Percentiles rank a stretch among this genome's conserved stretches.
Evolutionary conservation across 306 rosid species (phyloP).

Genomic region (Calophaca sinica): DNA sequence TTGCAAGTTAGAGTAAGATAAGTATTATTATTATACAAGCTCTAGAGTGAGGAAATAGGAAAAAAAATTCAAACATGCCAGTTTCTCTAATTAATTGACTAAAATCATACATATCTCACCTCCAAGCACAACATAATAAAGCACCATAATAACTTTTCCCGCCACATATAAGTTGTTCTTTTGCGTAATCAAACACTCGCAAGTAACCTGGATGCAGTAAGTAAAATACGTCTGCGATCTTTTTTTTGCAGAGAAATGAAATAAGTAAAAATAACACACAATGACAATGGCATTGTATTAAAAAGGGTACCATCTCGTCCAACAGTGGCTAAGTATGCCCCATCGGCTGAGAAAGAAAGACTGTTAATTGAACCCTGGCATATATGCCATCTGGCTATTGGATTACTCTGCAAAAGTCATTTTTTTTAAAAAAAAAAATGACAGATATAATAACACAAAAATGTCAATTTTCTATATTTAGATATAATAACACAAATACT

Average conservation of each 20-base stretch:
- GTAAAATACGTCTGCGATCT: constrained; percentile 40
- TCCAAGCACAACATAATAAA: constrained; percentile 96
- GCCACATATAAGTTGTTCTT: constrained; percentile 91
- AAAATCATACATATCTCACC: constrained; percentile 57
- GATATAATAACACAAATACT: background rate
- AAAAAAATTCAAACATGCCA: constrained; percentile 39
- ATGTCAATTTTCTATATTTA: background rate
- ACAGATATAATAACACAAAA: background rate
- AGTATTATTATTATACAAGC: constrained; percentile 23
- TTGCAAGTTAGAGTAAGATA: background rate
- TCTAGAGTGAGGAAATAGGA: constrained; percentile 24
- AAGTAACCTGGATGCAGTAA: constrained; percentile 71
- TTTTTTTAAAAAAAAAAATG: background rate
- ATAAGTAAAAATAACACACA: constrained; percentile 7
- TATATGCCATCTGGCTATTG: constrained; percentile 96
- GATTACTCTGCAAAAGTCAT: constrained; percentile 77
- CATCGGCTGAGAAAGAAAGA: constrained; percentile 86
- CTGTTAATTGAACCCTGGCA: constrained; percentile 89
- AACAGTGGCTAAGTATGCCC: constrained; percentile 80
- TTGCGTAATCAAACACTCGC: constrained; percentile 89
- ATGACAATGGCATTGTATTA: constrained; percentile 20
- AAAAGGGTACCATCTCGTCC: constrained; percentile 89
- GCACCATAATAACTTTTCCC: constrained; percentile 99
- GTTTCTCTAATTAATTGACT: constrained; percentile 35
- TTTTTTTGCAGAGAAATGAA: constrained; percentile 6